Base-by-base conservation (phyloP, 148 eudicot genomes). In the Drosera capensis region DNA sequence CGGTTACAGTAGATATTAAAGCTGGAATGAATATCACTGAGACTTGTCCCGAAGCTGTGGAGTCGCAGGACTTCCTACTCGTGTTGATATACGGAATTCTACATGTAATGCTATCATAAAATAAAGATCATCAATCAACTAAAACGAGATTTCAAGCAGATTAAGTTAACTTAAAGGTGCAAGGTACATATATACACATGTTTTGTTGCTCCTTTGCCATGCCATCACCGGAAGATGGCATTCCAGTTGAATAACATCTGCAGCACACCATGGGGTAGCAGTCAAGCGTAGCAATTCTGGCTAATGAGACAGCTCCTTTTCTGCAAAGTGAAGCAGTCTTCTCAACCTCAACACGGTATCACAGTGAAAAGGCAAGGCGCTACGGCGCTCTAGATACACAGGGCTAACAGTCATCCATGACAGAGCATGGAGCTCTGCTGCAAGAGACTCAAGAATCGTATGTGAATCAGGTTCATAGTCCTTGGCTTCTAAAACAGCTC, bases 351-450 rank as follows among this genome's bases (percentile, higher is more conserved):
- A 48, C 49, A 90, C 82, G 74, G 74, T 75, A 57, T 90, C 99
- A 30, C 99, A 85, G 37, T 90, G 99, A 43, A 78, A 80, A 25
- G 99, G 99, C 46, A 90, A 49, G 15, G 99, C 84, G 0, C 80
- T 78, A 40, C 99, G 76, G 45, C 99, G 71, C 42, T 90, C 95
- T 62, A 85, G 56, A 60, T 90, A 90, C 1, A 87, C 82, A 0
- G 99, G 99, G 54, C 99, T 90, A 14, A 72, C 85, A 0, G 88
- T 84, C 99, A 90, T 73, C 95, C 93, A 90, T 21, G 99, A 90
- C 40, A 90, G 63, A 37, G 95, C 88, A 59, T 90, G 87, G 19
- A 90, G 78, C 54, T 90, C 95, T 2, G 99, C 81, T 15, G 75
- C 77, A 39, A 80, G 57, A 1, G 72, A 57, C 57, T 90, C 95